Conservation (phyloP, 139 green algal species). For the Chlorella sp. region DNA sequence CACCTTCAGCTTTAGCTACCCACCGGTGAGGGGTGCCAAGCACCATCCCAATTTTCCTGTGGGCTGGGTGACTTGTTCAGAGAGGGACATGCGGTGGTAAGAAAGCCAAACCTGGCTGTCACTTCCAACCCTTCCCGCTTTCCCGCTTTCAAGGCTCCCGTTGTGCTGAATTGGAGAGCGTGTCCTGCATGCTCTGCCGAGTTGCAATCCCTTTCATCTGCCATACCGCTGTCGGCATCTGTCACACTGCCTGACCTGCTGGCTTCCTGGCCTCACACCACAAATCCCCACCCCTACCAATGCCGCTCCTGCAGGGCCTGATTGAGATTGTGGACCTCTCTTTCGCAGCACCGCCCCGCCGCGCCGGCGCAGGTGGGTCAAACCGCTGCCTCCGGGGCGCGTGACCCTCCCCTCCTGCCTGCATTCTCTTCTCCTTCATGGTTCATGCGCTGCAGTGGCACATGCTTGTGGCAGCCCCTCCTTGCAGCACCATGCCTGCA, state of each 20-base stretch:
- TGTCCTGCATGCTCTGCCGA: neutral
- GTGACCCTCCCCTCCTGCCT: too few relatives aligned
- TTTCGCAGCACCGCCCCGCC: neutral
- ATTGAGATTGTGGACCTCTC: neutral
- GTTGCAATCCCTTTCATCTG: neutral
- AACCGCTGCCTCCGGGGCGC: neutral
- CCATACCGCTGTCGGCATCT: too few relatives aligned
- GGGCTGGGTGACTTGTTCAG: too few relatives aligned
- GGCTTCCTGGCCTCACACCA: neutral
- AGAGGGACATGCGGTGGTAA: too few relatives aligned
- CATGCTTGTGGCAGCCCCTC: too few relatives aligned
- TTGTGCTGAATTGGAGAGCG: neutral
- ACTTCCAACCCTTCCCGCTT: too few relatives aligned
- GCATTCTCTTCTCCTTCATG: too few relatives aligned
- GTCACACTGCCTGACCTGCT: too few relatives aligned
- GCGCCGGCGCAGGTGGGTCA: neutral
- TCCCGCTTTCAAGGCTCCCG: neutral
- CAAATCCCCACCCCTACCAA: neutral
- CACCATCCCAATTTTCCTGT: too few relatives aligned
- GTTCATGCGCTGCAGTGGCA: too few relatives aligned
- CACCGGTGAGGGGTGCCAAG: neutral
- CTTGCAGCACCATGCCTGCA: too few relatives aligned
- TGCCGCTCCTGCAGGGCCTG: neutral
- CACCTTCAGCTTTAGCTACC: constrained; percentile 33
- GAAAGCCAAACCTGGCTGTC: too few relatives aligned